Percentiles rank a stretch among this genome's conserved stretches.
These are phyloP conservation scores for Schizonepeta tenuifolia DNA, from an alignment of 257 asterid genomes.

Conservation along the genomic window DNA sequence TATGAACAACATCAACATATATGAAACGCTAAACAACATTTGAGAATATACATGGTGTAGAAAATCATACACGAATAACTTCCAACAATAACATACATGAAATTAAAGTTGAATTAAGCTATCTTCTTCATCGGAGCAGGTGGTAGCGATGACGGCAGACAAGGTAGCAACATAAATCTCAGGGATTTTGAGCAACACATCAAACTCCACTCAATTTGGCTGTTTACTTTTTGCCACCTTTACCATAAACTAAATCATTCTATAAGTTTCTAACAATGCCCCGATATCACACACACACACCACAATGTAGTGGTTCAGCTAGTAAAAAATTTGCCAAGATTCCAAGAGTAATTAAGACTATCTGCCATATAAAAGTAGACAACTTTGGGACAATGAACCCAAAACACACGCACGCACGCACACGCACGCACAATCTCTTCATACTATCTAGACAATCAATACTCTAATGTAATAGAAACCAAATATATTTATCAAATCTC, in stretches of 20 bases:
- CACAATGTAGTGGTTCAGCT: neutral
- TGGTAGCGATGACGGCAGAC: too few species aligned
- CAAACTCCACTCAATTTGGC: slow-evolving; percentile 1
- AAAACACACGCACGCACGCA: neutral
- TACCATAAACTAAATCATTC: neutral
- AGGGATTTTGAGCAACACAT: neutral
- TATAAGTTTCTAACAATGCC: neutral
- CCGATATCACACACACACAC: neutral
- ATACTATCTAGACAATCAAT: neutral
- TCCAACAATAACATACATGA: too few species aligned
- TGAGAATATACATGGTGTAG: too few species aligned
- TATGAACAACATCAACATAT: too few species aligned
- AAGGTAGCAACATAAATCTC: too few species aligned
- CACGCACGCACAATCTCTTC: neutral
- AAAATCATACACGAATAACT: too few species aligned
- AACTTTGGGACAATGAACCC: neutral
- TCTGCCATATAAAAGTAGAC: neutral
- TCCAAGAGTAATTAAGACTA: neutral
- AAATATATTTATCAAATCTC: neutral
- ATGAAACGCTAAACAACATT: too few species aligned
- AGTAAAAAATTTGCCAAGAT: neutral
- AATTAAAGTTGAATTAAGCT: too few species aligned
- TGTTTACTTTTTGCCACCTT: neutral
- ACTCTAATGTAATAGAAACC: neutral
- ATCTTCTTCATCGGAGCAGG: too few species aligned